Base-by-base conservation (phyloP, 495 filamentous ascomycete species). In the Talaromyces proteolyticus region DNA sequence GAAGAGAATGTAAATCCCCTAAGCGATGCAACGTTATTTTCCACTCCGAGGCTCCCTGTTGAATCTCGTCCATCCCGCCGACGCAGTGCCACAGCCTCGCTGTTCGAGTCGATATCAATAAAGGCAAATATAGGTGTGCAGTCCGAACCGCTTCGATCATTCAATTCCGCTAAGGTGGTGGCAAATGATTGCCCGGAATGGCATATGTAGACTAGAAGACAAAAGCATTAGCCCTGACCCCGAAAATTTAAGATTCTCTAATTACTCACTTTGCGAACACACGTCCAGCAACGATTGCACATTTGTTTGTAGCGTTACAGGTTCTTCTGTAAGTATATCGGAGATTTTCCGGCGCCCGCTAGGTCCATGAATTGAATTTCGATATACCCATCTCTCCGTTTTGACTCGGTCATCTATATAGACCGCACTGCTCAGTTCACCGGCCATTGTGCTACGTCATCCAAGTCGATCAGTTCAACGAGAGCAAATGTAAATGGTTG, bases 351-450 rank as follows among this genome's bases (percentile, higher is more conserved):
- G 56, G 61, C 42, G 58, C 61, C 44, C 51, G 55, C 6, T 52
- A 57, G 22, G 55, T 57, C 58, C 58, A 45, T 39, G 54, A 53
- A 63, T 57, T 54, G 75, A 58, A 41, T 61, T 65, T 49, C 69
- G 62, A 52, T 61, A 69, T 47, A 84, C 72, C 68, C 76, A 70
- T 60, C 82, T 74, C 53, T 89, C 84, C 54, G 81, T 73, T 52
- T 68, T 70, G 47, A 87, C 79, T 45, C 81, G 79, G 61, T 84
- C 84, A 69, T 93, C 87, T 52, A 93, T 87, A 63, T 91, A 93
- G 55, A 93, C 84, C 52, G 88, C 82, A 70, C 87, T 84, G 70
- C 85, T 91, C 53, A 80, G 72, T 57, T 80, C 75, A 66, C 75
- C 73, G 66, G 88, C 86, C 84, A 88, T 86, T 56, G 61, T 73